phyloP scores from a whole-genome alignment of 2,329 filamentous ascomycete genomes.

The Xylariaceae sp. region DNA sequence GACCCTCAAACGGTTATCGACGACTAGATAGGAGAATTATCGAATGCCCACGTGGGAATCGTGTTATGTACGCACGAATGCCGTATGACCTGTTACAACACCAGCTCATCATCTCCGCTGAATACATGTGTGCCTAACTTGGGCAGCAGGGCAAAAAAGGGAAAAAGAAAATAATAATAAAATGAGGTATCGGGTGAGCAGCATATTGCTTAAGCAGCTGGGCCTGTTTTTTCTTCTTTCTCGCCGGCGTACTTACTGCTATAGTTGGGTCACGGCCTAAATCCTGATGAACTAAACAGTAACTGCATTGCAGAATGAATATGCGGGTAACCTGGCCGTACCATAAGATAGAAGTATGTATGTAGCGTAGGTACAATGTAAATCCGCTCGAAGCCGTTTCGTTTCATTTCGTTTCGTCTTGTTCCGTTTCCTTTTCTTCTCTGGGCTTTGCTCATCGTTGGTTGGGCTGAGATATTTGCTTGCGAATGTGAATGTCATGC shows the following conservation, averaged over 20 bases:
- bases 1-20: not conserved
- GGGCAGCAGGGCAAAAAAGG: not conserved
- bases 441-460: not conserved
- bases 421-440: not conserved
- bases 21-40: not conserved
- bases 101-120: not conserved
- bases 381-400: too few species aligned
- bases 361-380: too few species aligned
- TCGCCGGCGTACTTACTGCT: too few species aligned
- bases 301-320: constrained; percentile 6
- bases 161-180: not conserved
- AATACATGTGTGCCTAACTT: not conserved
- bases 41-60: constrained; percentile 13
- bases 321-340: constrained; percentile 9
- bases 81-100: constrained; percentile 12
- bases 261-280: too few species aligned
- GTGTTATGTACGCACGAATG: constrained; percentile 12
- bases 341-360: not conserved
- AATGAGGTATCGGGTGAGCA: too few species aligned
- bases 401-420: not conserved
- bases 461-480: too few species aligned
- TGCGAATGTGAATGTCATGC: too few species aligned
- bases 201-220: too few species aligned
- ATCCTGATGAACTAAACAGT: not conserved
- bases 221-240: too few species aligned